Evolutionary conservation across 2,329 filamentous ascomycete species (phyloP).

Genomic region (Pseudonectria buxi): DNA sequence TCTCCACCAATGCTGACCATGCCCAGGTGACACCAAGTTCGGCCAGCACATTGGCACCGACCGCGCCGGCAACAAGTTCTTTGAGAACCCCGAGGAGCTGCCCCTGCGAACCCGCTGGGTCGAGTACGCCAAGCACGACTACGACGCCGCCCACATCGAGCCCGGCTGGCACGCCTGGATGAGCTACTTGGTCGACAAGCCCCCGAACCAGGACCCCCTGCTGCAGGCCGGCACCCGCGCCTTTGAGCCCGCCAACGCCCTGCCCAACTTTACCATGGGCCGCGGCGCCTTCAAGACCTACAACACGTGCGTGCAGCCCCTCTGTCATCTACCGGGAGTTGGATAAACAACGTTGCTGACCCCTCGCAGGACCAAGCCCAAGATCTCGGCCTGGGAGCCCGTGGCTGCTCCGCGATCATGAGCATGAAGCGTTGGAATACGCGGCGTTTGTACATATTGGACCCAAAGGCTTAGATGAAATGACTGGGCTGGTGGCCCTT

Average conservation of each 20-base stretch:
- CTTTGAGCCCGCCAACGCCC: constrained; percentile 69
- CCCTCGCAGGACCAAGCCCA: constrained; percentile 42
- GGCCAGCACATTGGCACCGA: constrained; percentile 80
- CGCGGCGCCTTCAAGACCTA: constrained; percentile 86
- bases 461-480: constrained; percentile 14
- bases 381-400: constrained; percentile 48
- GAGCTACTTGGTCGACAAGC: constrained; percentile 83
- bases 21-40: constrained; percentile 89
- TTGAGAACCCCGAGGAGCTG: constrained; percentile 90
- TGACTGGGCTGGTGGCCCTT: constrained; percentile 1
- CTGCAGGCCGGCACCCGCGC: constrained; percentile 58
- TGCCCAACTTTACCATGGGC: constrained; percentile 68
- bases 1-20: constrained; percentile 1
- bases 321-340: not conserved
- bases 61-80: constrained; percentile 95
- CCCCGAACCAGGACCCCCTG: constrained; percentile 70
- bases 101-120: constrained; percentile 96
- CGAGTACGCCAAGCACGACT: constrained; percentile 86
- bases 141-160: constrained; percentile 77
- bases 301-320: constrained; percentile 68
- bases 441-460: constrained; percentile 25
- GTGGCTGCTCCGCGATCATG: constrained; percentile 30
- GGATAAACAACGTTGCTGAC: constrained; percentile 11
- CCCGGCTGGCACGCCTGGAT: constrained; percentile 99
- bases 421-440: constrained; percentile 7